phyloP scores from a whole-genome alignment of 805 yeast species.

The Sugiyamaella floridensis region DNA sequence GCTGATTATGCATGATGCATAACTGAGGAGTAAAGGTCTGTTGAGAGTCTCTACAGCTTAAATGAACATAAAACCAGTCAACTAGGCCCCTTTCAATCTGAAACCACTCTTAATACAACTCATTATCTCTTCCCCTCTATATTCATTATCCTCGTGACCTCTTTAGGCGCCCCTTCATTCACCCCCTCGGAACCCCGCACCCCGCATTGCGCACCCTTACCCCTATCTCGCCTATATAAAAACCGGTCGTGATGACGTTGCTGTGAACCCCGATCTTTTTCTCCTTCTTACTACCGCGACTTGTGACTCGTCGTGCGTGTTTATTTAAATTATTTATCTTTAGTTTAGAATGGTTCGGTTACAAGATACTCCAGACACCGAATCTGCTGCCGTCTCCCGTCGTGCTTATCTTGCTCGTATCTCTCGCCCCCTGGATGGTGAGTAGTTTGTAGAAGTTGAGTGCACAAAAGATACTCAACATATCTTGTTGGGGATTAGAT shows the following conservation, averaged over 20 bases:
- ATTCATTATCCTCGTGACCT: too few relatives aligned
- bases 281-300: background rate
- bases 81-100: too few relatives aligned
- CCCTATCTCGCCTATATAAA: background rate
- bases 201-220: background rate
- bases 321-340: too few relatives aligned
- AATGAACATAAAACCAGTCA: too few relatives aligned
- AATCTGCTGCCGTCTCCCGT: background rate
- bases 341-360: background rate
- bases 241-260: background rate
- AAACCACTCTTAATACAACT: too few relatives aligned
- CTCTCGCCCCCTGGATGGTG: background rate
- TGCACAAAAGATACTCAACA: too few relatives aligned
- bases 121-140: too few relatives aligned
- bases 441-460: too few relatives aligned
- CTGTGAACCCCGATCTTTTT: background rate
- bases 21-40: too few relatives aligned
- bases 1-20: too few relatives aligned
- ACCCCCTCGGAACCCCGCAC: background rate
- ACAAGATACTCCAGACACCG: background rate
- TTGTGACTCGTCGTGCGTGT: background rate
- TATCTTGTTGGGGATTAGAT: background rate
- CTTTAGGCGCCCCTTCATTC: background rate
- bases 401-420: background rate
- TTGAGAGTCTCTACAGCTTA: too few relatives aligned